Base-by-base conservation (phyloP, 2,329 filamentous ascomycete genomes). In the Plenodomus biglobosus region DNA sequence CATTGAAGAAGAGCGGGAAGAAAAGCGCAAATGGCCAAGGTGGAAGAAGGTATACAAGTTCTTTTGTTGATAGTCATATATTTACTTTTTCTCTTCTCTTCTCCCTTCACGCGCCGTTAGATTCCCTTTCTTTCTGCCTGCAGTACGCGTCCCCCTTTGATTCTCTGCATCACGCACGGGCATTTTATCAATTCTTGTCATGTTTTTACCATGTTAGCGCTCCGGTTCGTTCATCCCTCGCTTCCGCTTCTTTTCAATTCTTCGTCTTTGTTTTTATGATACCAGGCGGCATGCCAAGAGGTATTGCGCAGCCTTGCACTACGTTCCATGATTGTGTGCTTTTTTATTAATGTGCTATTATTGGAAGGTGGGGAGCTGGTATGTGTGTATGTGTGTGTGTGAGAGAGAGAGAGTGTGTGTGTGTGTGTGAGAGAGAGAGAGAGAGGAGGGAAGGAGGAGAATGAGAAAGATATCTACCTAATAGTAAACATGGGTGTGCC, bases 1-100 rank as follows among this genome's bases (percentile, higher is more conserved):
- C 41, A 78, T 95, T 41, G 85, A 85, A 36, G 87, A 95, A 70
- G 92, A 96, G 76, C 75, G 79, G 34, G 86, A 87, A 43, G 91
- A 96, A 75, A 78, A 79, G 62, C 81, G 79, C 24, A 59, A 60
- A 13, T 78, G 76, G 76, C 76, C 76, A 10, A 64, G 37, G 46
- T 79, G 76, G 76, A 78, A 77, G 69, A 75, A 72, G 52, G 61
- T 71, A 3, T 79, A 78, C 59, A 78, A 78, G 55, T 74, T 74
- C 49, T 73, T 78, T 38, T 79, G 76, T 53, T 79, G 59, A 63
- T 18, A 24, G 27, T 24, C 7, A 6, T 13, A 39, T 41, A 40
- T 40, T 21, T 24, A 16, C 19, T 35, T 30, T 42, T 16, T 38
- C 15, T 36, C 30, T n/a, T 5, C 22, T n/a, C n/a, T n/a, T n/a